Percentiles rank a stretch among this genome's conserved stretches.
These are phyloP conservation scores for Lippia alba DNA, from an alignment of 305 asterid species.

Conservation along the genomic window DNA sequence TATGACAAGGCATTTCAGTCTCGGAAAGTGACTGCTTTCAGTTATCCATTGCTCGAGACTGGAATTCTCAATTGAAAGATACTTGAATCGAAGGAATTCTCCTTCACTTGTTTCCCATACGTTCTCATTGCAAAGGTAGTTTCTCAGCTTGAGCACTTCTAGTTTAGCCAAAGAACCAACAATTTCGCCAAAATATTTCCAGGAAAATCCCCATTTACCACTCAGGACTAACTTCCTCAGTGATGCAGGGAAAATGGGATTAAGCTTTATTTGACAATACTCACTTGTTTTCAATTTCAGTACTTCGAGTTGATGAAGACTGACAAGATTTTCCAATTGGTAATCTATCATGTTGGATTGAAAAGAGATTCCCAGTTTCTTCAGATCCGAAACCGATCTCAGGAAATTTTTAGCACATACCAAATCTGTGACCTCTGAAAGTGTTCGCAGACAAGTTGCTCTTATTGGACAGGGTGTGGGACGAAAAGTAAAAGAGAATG, in stretches of 20 bases:
- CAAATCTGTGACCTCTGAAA: not conserved
- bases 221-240: conserved; percentile 4
- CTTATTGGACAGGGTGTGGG: not conserved
- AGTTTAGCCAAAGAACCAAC: not conserved
- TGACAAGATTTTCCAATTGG: not conserved
- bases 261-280: not conserved
- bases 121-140: not conserved
- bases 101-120: conserved; percentile 1
- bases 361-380: conserved; percentile 4
- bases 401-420: not conserved
- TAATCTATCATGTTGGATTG: too few species aligned
- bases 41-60: not conserved
- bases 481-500: not conserved
- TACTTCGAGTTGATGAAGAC: not conserved
- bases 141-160: not conserved
- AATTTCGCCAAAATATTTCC: not conserved
- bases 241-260: not conserved
- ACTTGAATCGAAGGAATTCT: conserved; percentile 11
- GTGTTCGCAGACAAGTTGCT: conserved; percentile 7
- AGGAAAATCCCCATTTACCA: not conserved
- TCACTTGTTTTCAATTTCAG: not conserved
- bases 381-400: not conserved
- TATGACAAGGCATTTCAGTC: not conserved
- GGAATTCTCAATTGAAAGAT: not conserved
- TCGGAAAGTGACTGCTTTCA: conserved; percentile 6